phyloP scores from a whole-genome alignment of 73 alveolate genomes.

The Urostyla sp. region DNA sequence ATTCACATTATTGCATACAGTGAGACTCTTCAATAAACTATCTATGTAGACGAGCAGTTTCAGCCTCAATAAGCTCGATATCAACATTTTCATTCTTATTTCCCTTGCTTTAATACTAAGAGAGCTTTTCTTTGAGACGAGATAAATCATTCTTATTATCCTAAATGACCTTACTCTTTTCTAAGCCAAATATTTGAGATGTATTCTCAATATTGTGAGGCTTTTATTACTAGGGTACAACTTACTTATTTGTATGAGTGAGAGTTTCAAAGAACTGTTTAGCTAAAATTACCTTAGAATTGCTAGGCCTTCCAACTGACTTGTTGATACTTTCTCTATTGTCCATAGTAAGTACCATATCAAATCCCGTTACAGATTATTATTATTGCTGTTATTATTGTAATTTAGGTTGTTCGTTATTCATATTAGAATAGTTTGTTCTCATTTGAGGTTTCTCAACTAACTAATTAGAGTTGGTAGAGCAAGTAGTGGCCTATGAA shows the following conservation, averaged over 20 bases:
- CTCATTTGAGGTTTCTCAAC: constrained; percentile 22
- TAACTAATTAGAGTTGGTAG: constrained; percentile 23
- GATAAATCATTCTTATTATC: constrained; percentile 1
- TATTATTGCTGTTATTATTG: neutral
- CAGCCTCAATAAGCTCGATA: constrained; percentile 36
- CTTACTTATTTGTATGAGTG: neutral
- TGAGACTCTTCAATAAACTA: neutral
- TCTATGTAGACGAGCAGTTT: constrained; percentile 38
- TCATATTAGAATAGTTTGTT: neutral
- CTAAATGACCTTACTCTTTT: neutral
- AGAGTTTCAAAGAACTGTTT: constrained; percentile 41
- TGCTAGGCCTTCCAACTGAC: constrained; percentile 16
- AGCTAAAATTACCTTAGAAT: constrained; percentile 37
- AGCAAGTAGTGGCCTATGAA: constrained; percentile 29
- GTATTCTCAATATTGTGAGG: neutral
- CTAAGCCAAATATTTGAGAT: neutral
- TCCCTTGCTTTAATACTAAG: neutral
- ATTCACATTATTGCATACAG: too few relatives aligned
- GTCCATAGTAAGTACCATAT: constrained; percentile 22
- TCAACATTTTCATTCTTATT: constrained; percentile 1
- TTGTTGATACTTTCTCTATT: constrained; percentile 23
- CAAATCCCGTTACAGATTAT: constrained; percentile 17
- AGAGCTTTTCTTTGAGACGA: constrained; percentile 17
- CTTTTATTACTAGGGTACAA: neutral
- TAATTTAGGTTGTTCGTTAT: constrained; percentile 12